Percentiles rank a stretch among this genome's conserved stretches.
These are phyloP conservation scores for Eudorina sp. DNA, from an alignment of 139 green algal genomes.

Conservation along the genomic window DNA sequence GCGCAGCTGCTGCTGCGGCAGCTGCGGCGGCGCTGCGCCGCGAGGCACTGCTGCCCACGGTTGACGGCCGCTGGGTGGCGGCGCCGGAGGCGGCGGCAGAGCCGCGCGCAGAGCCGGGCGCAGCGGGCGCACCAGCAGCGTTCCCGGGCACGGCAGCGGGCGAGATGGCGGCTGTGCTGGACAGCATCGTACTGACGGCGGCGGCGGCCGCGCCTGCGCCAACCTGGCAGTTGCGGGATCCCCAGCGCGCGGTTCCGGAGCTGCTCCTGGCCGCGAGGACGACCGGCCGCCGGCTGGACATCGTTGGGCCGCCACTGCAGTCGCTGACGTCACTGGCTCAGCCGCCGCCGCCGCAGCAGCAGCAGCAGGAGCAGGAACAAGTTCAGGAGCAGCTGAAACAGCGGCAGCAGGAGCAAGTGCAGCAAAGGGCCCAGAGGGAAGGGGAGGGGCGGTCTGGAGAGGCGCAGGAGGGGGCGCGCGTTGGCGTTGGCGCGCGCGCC, in stretches of 20 bases:
- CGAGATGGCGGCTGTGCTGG: background rate
- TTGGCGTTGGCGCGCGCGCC: background rate
- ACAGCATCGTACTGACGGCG: background rate
- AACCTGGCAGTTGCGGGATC: background rate
- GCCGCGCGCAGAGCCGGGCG: background rate
- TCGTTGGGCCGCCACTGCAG: background rate
- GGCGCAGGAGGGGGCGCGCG: no score
- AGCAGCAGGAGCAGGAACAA: no score
- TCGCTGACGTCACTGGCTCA: no score
- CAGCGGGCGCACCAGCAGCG: background rate
- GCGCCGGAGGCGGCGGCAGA: background rate
- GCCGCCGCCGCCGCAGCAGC: no score
- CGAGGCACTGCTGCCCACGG: conserved; percentile 26
- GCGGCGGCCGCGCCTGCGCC: background rate
- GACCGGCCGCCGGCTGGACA: background rate
- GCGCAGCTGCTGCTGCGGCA: background rate
- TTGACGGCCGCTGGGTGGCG: conserved; percentile 35
- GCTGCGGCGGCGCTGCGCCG: background rate
- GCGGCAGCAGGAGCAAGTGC: background rate
- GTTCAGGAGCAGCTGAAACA: no score
- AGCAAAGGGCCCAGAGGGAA: no score
- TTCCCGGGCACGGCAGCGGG: no score
- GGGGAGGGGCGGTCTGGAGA: no score
- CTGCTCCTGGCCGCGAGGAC: background rate
- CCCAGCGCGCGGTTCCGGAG: background rate